Base-by-base conservation (phyloP, 441 rosid genomes). In the Aleurites moluccanus region DNA sequence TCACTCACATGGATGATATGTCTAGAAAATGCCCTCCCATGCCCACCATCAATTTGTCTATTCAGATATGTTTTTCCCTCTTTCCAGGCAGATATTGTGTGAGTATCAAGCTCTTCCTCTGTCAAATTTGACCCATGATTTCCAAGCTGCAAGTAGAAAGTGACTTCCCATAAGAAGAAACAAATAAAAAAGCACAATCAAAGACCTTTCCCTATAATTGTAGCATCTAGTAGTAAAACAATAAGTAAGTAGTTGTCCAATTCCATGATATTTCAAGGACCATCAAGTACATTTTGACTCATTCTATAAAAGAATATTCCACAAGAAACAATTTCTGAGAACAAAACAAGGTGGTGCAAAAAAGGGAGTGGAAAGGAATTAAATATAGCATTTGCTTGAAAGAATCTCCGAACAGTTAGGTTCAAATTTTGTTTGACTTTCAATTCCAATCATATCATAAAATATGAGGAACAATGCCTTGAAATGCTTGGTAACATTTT, bases 51-150 rank as follows among this genome's bases (percentile, higher is more conserved):
- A 70, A 86, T 60, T 69, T 85, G 91, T 70, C 85, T 73, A 64
- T 69, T 89, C 73, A 87, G 47, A 75, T 85, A 86, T 60, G 88
- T 83, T 80, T 87, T 87, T 65, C 86, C 91, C 78, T 87, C 92
- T 73, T 89, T 89, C 92, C 92, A 89, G 65, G 92, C 92, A 23
- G 91, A 85, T 76, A 89, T 89, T 10, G 91, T 85, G 79, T 89
- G 93, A 3, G 88, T 87, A 73, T 85, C 93, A 62, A 89, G 91
- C 79, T 89, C 92, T 84, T 89, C 92, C 80, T 89, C 89, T 1
- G 92, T 89, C 82, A 89, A 78, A 76, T 87, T 87, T 52, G 92
- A 87, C n/a, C 92, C 88, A 76, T 80, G 85, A 77, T 80, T 89
- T 66, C 89, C 89, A 76, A 89, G 89, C 92, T 89, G 87, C 74